These are phyloP conservation scores for Acorus gramineus DNA, from an alignment of 106 monocot genomes.

Conservation along the genomic window DNA sequence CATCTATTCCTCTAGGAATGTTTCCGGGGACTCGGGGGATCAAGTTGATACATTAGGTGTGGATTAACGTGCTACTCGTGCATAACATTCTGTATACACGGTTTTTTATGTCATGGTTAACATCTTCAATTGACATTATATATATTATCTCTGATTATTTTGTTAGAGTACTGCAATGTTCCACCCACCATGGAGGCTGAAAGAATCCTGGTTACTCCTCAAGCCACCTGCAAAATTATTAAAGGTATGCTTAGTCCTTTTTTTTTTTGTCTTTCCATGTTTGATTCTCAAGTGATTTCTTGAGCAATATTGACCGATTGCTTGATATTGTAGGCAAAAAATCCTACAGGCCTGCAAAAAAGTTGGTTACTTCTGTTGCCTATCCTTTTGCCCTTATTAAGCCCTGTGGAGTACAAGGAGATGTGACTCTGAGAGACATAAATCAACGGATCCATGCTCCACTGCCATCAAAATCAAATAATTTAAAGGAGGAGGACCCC, in stretches of 20 bases:
- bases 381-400: slow-evolving; percentile 77
- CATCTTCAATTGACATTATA: no score
- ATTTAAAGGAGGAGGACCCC: slow-evolving; percentile 25
- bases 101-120: no score
- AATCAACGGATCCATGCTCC: slow-evolving; percentile 64
- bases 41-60: slow-evolving; percentile 44
- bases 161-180: slow-evolving; percentile 23
- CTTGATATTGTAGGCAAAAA: slow-evolving; percentile 32
- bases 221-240: slow-evolving; percentile 19
- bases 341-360: slow-evolving; percentile 32
- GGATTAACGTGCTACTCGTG: background rate
- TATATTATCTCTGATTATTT: background rate
- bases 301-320: no score
- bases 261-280: no score
- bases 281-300: no score
- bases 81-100: no score
- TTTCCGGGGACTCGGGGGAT: slow-evolving; percentile 7
- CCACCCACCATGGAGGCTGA: slow-evolving; percentile 22
- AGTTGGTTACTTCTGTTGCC: slow-evolving; percentile 53
- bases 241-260: slow-evolving; percentile 28
- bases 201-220: slow-evolving; percentile 13
- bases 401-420: slow-evolving; percentile 64
- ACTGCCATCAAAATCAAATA: slow-evolving; percentile 20
- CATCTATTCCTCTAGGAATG: slow-evolving; percentile 25
- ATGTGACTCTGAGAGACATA: slow-evolving; percentile 69